Evolutionary conservation across 2,329 filamentous ascomycete genomes (phyloP).

Genomic region (Colletotrichum tofieldiae): DNA sequence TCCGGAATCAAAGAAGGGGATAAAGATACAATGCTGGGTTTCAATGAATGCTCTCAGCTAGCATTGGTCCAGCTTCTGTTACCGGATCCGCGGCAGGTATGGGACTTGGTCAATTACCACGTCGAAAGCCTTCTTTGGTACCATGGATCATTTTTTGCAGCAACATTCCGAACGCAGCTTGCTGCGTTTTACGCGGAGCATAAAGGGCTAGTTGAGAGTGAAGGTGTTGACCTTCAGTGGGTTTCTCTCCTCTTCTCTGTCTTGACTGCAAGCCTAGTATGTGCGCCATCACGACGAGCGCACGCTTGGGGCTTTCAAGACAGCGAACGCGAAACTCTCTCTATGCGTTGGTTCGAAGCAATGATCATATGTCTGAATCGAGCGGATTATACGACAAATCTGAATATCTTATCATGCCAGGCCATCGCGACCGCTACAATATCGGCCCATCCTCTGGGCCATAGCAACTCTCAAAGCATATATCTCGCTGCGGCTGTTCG

Average conservation of each 20-base stretch:
- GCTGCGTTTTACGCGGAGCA: conserved; percentile 55
- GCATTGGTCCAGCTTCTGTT: not conserved
- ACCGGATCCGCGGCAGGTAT: conserved; percentile 17
- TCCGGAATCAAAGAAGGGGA: not conserved
- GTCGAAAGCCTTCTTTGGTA: conserved; percentile 47
- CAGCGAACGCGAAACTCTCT: conserved; percentile 57
- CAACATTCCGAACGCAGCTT: conserved; percentile 56
- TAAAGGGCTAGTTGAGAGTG: conserved; percentile 51
- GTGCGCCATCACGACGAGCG: conserved; percentile 54
- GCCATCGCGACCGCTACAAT: conserved; percentile 64
- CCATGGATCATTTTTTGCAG: conserved; percentile 47
- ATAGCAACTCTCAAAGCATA: conserved; percentile 62
- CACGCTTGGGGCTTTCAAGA: conserved; percentile 60
- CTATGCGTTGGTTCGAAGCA: conserved; percentile 62
- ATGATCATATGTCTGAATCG: conserved; percentile 61
- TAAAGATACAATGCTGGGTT: not conserved
- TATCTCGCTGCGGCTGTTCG: conserved; percentile 61
- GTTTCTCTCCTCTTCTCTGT: conserved; percentile 61
- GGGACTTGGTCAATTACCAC: conserved; percentile 47
- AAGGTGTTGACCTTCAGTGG: conserved; percentile 60
- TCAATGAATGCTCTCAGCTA: not conserved
- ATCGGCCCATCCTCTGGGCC: conserved; percentile 64
- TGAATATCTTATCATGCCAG: conserved; percentile 61
- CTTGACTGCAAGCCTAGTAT: conserved; percentile 59
- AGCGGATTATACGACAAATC: conserved; percentile 61